Percentiles rank a stretch among this genome's conserved stretches.
Conservation (phyloP, 345 rosid genomes). For the Streptanthus diversifolius region DNA sequence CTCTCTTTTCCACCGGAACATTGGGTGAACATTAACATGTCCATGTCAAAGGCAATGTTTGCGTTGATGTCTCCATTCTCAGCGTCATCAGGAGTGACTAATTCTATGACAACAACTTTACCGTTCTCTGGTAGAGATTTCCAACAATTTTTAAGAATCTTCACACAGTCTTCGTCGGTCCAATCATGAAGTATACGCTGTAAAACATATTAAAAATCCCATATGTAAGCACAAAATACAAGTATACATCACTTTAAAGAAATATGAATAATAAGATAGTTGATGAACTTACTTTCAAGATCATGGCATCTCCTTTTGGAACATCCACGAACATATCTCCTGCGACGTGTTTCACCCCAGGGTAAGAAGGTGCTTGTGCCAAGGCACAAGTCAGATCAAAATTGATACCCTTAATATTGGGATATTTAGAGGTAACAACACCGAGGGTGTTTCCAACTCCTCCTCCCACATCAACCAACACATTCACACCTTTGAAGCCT, state of each 20-base stretch:
- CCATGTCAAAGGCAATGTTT: conserved; percentile 38
- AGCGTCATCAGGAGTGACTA: conserved; percentile 35
- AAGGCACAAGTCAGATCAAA: conserved; percentile 41
- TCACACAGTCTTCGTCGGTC: conserved; percentile 46
- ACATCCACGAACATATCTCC: conserved; percentile 83
- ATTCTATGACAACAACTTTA: conserved; percentile 43
- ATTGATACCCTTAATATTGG: conserved; percentile 46
- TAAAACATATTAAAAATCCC: not conserved
- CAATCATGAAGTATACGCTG: conserved; percentile 47
- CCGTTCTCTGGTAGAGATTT: conserved; percentile 41
- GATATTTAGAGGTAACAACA: conserved; percentile 49
- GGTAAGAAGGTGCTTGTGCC: conserved; percentile 38
- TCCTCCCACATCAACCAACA: conserved; percentile 66
- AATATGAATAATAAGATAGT: not conserved
- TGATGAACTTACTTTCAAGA: conserved; percentile 57
- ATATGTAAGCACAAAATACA: not conserved
- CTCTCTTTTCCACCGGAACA: conserved; percentile 48
- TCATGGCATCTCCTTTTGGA: conserved; percentile 74
- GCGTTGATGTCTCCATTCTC: conserved; percentile 33
- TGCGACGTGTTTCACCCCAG: conserved; percentile 55
- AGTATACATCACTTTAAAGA: not conserved
- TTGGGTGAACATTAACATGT: conserved; percentile 48
- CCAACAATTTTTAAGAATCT: conserved; percentile 46
- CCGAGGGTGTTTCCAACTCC: conserved; percentile 52
- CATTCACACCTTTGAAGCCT: conserved; percentile 48